Evolutionary conservation across 2,329 filamentous ascomycete genomes (phyloP).

Genomic region (Myriosclerotinia duriaeana): DNA sequence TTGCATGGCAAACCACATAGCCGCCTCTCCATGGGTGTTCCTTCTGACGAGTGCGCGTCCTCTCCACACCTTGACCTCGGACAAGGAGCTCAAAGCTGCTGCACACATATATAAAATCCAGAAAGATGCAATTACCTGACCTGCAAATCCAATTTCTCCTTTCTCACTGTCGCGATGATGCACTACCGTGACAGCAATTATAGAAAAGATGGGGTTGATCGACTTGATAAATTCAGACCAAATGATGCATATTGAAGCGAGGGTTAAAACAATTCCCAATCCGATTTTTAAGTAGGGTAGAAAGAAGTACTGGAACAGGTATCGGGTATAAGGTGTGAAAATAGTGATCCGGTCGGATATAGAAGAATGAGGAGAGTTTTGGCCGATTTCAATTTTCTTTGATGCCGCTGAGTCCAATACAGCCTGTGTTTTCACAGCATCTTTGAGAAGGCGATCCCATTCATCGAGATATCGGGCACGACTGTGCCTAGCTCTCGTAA

Average conservation of each 20-base stretch:
- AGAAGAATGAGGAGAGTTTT: slow-evolving; percentile 54
- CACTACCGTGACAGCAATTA: slow-evolving; percentile 59
- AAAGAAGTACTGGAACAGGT: slow-evolving; percentile 71
- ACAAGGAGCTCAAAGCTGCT: slow-evolving; percentile 82
- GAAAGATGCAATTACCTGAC: slow-evolving; percentile 76
- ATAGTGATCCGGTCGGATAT: slow-evolving; percentile 57
- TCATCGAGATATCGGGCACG: slow-evolving; percentile 80
- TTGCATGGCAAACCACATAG: slow-evolving; percentile 93
- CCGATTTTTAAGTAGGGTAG: slow-evolving; percentile 66
- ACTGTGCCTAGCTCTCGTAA: slow-evolving; percentile 79
- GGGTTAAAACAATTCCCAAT: slow-evolving; percentile 65
- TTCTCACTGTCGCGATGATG: slow-evolving; percentile 64
- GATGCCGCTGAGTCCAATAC: slow-evolving; percentile 83
- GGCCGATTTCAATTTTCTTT: slow-evolving; percentile 74
- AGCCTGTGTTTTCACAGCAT: slow-evolving; percentile 72
- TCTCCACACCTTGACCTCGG: slow-evolving; percentile 96
- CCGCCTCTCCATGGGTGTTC: slow-evolving; percentile 89
- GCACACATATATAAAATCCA: slow-evolving; percentile 98
- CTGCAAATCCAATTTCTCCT: slow-evolving; percentile 78
- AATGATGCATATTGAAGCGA: slow-evolving; percentile 79
- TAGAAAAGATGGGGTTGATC: slow-evolving; percentile 73
- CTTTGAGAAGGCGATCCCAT: slow-evolving; percentile 76
- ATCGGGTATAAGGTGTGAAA: slow-evolving; percentile 78
- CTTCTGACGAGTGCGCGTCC: slow-evolving; percentile 85
- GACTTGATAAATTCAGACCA: slow-evolving; percentile 93